Evolutionary conservation across 2,329 filamentous ascomycete species (phyloP).

Genomic region (Curvularia sp.): DNA sequence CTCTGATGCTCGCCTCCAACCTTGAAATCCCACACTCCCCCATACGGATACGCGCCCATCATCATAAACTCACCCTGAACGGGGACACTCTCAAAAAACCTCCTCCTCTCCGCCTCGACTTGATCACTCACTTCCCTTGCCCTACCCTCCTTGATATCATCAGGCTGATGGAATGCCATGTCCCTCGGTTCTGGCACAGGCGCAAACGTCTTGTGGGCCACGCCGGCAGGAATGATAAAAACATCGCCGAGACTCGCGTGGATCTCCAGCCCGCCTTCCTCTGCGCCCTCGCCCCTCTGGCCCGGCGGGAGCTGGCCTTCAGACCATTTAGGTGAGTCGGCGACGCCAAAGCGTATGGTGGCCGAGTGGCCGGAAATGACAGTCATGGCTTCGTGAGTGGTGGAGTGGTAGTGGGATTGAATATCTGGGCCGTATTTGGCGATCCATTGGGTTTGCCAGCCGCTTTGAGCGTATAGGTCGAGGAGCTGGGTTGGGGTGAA

Average conservation of each 20-base stretch:
- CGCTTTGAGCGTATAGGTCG: constrained; percentile 58
- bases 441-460: constrained; percentile 64
- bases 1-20: constrained; percentile 56
- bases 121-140: constrained; percentile 17
- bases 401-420: constrained; percentile 62
- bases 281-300: constrained; percentile 53
- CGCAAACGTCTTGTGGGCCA: constrained; percentile 63
- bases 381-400: constrained; percentile 65
- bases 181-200: constrained; percentile 47
- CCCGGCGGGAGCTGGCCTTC: constrained; percentile 42
- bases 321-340: constrained; percentile 50
- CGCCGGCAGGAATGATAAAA: constrained; percentile 65
- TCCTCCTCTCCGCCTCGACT: constrained; percentile 46
- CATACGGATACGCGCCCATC: constrained; percentile 64
- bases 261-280: constrained; percentile 60
- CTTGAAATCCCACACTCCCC: constrained; percentile 60
- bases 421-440: constrained; percentile 65
- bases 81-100: constrained; percentile 48
- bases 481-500: constrained; percentile 48
- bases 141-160: constrained; percentile 38
- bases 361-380: constrained; percentile 61
- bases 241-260: constrained; percentile 62
- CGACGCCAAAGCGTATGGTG: constrained; percentile 63
- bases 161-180: constrained; percentile 57
- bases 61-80: constrained; percentile 59